Evolutionary conservation across 202 grass and related monocot species (phyloP).

Genomic region (Zoysia matrella): DNA sequence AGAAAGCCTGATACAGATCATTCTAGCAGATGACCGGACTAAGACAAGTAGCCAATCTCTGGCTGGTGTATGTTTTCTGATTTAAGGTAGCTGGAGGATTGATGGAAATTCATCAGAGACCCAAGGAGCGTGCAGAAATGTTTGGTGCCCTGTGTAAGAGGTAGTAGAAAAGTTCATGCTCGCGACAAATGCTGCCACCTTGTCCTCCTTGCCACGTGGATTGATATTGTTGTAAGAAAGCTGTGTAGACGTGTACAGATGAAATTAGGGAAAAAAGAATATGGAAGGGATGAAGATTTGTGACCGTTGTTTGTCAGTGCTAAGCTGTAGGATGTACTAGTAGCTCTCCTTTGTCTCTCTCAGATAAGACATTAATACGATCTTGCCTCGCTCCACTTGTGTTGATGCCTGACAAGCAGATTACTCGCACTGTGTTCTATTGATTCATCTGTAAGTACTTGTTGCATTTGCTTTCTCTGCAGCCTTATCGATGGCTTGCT

Average conservation of each 20-base stretch:
- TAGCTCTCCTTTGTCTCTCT: conserved; percentile 20
- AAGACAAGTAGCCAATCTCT: conserved; percentile 41
- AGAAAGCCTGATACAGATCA: conserved; percentile 62
- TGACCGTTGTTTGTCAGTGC: conserved; percentile 37
- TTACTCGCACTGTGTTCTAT: background rate
- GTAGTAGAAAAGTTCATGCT: conserved; percentile 16
- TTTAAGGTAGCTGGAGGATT: conserved; percentile 50
- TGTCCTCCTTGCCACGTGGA: conserved; percentile 32
- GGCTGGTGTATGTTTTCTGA: conserved; percentile 36
- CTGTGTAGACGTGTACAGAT: conserved; percentile 81
- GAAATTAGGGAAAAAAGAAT: conserved; percentile 57
- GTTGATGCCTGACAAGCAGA: no score
- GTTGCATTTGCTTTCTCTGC: background rate
- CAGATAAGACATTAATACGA: background rate
- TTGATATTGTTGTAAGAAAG: conserved; percentile 56
- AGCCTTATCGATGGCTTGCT: background rate
- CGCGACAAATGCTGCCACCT: conserved; percentile 2
- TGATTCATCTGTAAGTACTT: background rate
- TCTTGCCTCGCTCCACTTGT: no score
- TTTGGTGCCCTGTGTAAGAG: conserved; percentile 37
- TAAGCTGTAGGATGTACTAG: background rate
- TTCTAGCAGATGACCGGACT: conserved; percentile 47
- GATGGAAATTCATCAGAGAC: background rate
- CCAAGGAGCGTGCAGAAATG: background rate
- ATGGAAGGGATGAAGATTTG: conserved; percentile 50